phyloP scores from a whole-genome alignment of 257 asterid species.

The Rhazya stricta region DNA sequence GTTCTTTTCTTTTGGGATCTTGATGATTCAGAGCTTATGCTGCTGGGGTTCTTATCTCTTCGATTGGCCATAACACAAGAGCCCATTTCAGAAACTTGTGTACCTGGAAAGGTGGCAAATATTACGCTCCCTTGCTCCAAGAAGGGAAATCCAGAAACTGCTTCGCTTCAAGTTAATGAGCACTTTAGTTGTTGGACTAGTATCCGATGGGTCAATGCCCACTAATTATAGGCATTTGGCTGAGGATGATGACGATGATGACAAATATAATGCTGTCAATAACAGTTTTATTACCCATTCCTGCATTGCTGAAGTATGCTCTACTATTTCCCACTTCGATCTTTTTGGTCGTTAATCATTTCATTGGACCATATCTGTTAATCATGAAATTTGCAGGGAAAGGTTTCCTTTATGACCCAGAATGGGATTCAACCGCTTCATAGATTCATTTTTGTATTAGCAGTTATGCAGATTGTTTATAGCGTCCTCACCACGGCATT shows the following conservation, averaged over 20 bases:
- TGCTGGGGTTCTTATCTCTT: slow-evolving; percentile 21
- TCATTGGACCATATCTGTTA: no score
- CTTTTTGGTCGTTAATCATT: background rate
- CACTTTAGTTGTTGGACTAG: background rate
- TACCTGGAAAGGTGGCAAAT: slow-evolving; percentile 1
- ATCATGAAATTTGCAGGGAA: slow-evolving; percentile 4
- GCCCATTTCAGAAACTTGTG: slow-evolving; percentile 10
- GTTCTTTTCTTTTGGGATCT: no score
- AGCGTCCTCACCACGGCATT: slow-evolving; percentile 15
- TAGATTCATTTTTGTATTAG: slow-evolving; percentile 15
- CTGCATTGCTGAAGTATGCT: slow-evolving; percentile 11
- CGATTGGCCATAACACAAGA: slow-evolving; percentile 14
- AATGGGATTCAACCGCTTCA: slow-evolving; percentile 16
- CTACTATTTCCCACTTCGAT: background rate
- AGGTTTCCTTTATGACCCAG: slow-evolving; percentile 10
- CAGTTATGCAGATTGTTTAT: slow-evolving; percentile 14
- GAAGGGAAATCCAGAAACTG: background rate
- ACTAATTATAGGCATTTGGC: background rate
- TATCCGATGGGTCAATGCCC: background rate
- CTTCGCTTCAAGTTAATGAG: background rate
- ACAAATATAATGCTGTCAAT: background rate
- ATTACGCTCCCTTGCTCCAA: slow-evolving; percentile 13
- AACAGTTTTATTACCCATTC: slow-evolving; percentile 1
- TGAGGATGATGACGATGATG: background rate
- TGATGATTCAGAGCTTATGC: slow-evolving; percentile 15